A percentile compares a stretch with the other conserved stretches of the same genome.
Evolutionary conservation across 192 early-diverging fungal genomes (phyloP).

Genomic region (Entrophospora sp.): DNA sequence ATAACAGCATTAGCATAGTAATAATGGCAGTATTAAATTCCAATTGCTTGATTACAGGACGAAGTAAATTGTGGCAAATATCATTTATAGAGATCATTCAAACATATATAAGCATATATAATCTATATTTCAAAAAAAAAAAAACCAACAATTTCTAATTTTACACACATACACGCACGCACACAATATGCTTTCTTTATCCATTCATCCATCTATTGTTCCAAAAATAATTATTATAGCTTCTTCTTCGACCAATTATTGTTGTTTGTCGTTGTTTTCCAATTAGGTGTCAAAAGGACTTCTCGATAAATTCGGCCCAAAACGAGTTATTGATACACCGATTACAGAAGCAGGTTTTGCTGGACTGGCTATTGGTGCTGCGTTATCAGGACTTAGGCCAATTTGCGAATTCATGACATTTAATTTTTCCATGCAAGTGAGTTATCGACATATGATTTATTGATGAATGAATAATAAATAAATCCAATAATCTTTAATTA

Average conservation of each 20-base stretch:
- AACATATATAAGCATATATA: no score
- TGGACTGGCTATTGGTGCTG: conserved; percentile 91
- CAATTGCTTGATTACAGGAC: neutral
- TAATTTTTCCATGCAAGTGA: conserved; percentile 99
- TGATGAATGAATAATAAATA: neutral
- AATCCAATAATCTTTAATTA: neutral
- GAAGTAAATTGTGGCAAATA: neutral
- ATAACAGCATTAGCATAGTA: no score
- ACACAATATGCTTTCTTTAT: no score
- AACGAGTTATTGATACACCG: conserved; percentile 96
- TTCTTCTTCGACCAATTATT: neutral
- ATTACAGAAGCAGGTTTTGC: conserved; percentile 98
- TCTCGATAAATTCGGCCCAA: conserved; percentile 92
- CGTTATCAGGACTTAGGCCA: conserved; percentile 86
- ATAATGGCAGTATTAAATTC: conserved; percentile 1
- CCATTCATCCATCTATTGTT: no score
- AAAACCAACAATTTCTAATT: no score
- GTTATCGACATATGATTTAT: conserved; percentile 1
- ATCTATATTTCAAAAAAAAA: no score
- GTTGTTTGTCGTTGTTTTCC: neutral
- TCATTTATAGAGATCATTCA: no score
- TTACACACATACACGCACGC: no score
- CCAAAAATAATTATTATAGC: neutral
- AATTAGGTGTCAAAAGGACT: conserved; percentile 89
- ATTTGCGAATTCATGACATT: conserved; percentile 99